These are phyloP conservation scores for Eutrema yunnanense DNA, from an alignment of 345 rosid genomes.

Conservation along the genomic window DNA sequence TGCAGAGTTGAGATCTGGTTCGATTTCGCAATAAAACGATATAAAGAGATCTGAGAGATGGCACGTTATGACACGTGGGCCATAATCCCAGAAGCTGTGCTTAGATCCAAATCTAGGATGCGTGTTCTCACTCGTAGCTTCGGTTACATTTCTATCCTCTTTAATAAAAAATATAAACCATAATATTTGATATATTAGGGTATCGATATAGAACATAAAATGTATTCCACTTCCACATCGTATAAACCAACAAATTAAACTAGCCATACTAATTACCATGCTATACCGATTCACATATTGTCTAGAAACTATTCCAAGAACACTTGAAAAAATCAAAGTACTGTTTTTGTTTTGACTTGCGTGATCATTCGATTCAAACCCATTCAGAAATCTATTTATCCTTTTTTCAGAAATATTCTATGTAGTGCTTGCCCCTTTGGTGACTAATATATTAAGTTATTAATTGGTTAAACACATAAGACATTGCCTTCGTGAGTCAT, in stretches of 20 bases:
- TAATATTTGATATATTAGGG: background rate
- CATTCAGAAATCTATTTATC: background rate
- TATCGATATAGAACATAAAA: no score
- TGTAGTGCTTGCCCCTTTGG: background rate
- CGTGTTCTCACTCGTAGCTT: conserved; percentile 16
- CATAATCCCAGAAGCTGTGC: background rate
- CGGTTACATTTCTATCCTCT: background rate
- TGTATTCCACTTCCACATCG: background rate
- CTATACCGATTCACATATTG: no score
- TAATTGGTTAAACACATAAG: background rate
- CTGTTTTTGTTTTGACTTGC: no score
- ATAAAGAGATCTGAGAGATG: background rate
- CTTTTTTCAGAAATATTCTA: background rate
- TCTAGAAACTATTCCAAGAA: no score
- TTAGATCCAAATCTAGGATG: conserved; percentile 20
- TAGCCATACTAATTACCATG: background rate
- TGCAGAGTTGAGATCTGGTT: conserved; percentile 6
- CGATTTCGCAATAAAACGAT: background rate
- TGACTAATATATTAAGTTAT: background rate
- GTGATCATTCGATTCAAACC: background rate
- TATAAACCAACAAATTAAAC: background rate
- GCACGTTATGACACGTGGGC: conserved; percentile 20
- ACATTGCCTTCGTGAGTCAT: background rate
- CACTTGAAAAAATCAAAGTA: background rate
- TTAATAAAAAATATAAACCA: background rate